Conservation (phyloP, 257 asterid species). For the Buddleja alternifolia region DNA sequence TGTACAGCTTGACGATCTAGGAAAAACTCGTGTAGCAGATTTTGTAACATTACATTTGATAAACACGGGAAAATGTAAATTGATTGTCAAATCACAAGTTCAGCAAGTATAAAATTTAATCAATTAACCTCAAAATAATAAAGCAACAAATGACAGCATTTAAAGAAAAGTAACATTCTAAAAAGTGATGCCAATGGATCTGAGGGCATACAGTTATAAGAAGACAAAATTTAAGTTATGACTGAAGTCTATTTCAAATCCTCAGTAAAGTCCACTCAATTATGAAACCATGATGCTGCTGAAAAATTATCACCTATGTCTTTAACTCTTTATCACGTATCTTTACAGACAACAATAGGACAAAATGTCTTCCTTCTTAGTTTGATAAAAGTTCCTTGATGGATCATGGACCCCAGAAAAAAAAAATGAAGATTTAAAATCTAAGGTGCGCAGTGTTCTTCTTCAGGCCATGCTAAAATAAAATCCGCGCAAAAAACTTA, state of each 20-base stretch:
- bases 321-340: not conserved
- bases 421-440: not conserved
- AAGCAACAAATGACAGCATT: conserved; percentile 13
- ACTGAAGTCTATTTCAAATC: not conserved
- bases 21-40: not conserved
- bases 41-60: conserved; percentile 14
- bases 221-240: not conserved
- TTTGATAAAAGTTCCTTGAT: not conserved
- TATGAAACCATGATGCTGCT: not conserved
- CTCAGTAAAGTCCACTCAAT: not conserved
- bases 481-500: not conserved
- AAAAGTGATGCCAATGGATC: not conserved
- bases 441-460: not conserved
- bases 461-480: not conserved
- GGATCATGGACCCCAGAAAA: not conserved
- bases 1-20: not conserved
- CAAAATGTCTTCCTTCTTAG: not conserved
- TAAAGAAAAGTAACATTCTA: not conserved
- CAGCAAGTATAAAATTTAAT: conserved; percentile 1
- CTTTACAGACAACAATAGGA: too few relatives aligned
- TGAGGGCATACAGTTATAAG: not conserved
- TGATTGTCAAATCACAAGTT: conserved; percentile 18
- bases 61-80: conserved; percentile 12
- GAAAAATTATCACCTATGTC: not conserved
- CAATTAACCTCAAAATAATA: not conserved